These are phyloP conservation scores for Penstemon newberryi DNA, from an alignment of 257 asterid genomes.

Conservation along the genomic window DNA sequence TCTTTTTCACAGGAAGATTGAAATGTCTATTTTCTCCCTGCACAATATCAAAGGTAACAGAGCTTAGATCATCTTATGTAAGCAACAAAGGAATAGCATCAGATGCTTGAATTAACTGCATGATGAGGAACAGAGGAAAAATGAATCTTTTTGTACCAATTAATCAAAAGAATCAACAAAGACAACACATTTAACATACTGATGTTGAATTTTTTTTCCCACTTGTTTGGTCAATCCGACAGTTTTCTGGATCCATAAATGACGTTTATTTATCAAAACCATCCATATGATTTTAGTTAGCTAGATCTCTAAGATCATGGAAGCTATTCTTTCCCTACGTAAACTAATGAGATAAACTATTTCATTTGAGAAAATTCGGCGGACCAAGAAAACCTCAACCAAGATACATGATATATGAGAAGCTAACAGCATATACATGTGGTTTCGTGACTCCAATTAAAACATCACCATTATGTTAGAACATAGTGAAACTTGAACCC, in stretches of 20 bases:
- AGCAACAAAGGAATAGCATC: constrained; percentile 24
- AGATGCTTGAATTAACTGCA: constrained; percentile 19
- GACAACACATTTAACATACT: neutral
- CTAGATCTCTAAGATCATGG: neutral
- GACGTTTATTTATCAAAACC: neutral
- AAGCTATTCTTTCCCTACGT: neutral
- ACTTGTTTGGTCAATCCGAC: neutral
- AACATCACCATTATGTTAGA: constrained; percentile 12
- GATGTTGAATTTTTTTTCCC: neutral
- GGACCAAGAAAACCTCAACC: neutral
- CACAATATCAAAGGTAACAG: constrained; percentile 33
- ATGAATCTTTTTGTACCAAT: neutral
- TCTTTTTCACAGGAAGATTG: constrained; percentile 82
- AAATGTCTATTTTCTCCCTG: constrained; percentile 72
- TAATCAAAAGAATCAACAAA: neutral
- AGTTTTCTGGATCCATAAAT: neutral
- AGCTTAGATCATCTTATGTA: constrained; percentile 9
- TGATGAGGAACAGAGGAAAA: constrained; percentile 16
- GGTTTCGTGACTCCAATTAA: constrained; percentile 10
- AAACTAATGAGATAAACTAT: neutral
- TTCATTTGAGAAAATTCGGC: neutral
- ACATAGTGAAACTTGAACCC: constrained; percentile 4
- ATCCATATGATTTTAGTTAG: constrained; percentile 3
- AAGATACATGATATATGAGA: constrained; percentile 10
- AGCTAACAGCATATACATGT: constrained; percentile 6